These are phyloP conservation scores for Phytopythium oedochilum DNA, from an alignment of 352 stramenopile genomes.

Conservation along the genomic window DNA sequence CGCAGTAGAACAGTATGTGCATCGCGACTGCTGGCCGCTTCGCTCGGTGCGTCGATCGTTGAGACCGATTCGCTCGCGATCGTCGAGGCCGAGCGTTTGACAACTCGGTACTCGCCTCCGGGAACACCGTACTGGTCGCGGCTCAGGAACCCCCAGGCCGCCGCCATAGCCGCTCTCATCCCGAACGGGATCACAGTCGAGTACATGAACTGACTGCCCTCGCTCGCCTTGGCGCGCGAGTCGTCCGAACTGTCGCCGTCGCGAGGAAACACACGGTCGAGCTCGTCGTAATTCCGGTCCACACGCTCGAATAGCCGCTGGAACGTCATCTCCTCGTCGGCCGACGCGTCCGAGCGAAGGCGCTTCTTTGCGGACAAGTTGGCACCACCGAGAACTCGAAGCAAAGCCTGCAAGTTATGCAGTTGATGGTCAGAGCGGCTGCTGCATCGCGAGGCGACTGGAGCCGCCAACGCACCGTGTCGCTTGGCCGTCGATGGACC, in stretches of 20 bases:
- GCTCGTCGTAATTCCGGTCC: not conserved
- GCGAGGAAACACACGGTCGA: not conserved
- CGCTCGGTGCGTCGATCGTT: slow-evolving; percentile 20
- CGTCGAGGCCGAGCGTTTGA: slow-evolving; percentile 16
- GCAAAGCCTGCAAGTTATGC: not conserved
- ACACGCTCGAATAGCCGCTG: not conserved
- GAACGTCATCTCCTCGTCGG: not conserved
- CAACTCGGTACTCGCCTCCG: slow-evolving; percentile 29
- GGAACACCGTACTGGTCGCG: slow-evolving; percentile 21
- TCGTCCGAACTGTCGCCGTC: too few species aligned
- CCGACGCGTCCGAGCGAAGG: not conserved
- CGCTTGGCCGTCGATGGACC: not conserved
- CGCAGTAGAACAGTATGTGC: slow-evolving; percentile 18
- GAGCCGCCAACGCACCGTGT: not conserved
- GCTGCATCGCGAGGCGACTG: not conserved
- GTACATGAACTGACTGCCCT: slow-evolving; percentile 11
- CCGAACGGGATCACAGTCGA: slow-evolving; percentile 40
- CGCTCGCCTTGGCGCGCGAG: not conserved
- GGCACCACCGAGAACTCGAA: not conserved
- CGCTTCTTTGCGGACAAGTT: not conserved
- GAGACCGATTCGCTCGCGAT: slow-evolving; percentile 37
- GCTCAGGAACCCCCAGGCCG: slow-evolving; percentile 32
- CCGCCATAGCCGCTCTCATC: slow-evolving; percentile 23
- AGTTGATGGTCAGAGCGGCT: not conserved
- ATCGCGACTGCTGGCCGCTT: slow-evolving; percentile 8